Evolutionary conservation across 768 basidiomycete species (phyloP), one percentile per base, ranked within the genome.

Genomic region (Daedaleopsis sinensis): DNA sequence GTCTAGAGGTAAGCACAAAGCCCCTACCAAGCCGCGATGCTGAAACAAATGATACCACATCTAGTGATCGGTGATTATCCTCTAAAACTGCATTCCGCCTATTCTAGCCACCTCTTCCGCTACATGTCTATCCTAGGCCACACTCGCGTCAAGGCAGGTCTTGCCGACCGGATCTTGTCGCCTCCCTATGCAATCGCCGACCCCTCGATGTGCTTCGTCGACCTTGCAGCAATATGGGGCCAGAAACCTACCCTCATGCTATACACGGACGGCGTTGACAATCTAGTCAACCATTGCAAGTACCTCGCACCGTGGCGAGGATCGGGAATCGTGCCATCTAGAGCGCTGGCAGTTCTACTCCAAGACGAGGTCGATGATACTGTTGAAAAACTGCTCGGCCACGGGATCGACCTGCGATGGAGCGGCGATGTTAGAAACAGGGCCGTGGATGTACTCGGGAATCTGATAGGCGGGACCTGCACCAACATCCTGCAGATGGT

Each of bases 231-330:
- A 1, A 1, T 58, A 4, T 58, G 57, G 57, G 13, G 51, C 10
- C n/a, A 11, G 18, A 11, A 44, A 1, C 23, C 38, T 16, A 48
- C 32, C 3, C 3, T 58, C 23, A 43, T 58, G 36, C 15, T 58
- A 9, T 58, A 27, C 24, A 36, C 57, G 7, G 50, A 58, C 13
- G 57, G 49, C 10, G 24, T 58, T 38, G 57, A 58, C 43, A 27
- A 58, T 18, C 38, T 58, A 4, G 38, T 58, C 38, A 36, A 38
- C 24, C 16, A 24, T 23, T 58, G 49, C 27, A n/a, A 16, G 16
- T 43, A 43, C 15, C 51, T 52, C 27, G 16, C 35, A n/a, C 51
- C 51, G 11, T 32, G 18, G 6, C 27, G 51, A 52, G 32, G n/a
- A 8, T 42, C 21, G 3, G 53, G 42, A 13, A 54, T 54, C 39